Base-by-base conservation (phyloP, 148 eudicot genomes). In the Rhododendron mucronatum region DNA sequence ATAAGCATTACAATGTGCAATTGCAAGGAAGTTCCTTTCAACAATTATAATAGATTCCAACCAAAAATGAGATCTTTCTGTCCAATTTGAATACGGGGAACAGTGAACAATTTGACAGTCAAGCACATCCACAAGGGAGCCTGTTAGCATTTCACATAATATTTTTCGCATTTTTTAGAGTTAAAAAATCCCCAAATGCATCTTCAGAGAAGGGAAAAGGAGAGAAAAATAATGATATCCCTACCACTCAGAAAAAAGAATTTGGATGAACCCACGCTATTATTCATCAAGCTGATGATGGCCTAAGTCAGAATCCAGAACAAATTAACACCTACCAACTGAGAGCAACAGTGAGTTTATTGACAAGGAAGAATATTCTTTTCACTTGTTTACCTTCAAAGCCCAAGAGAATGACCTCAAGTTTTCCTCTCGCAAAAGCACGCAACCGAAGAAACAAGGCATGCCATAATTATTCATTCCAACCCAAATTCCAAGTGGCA, bases 401-500 rank as follows among this genome's bases (percentile, higher is more conserved):
- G 98, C 98, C 98, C 98, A 95, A 63, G 94, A 91, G 84, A 85
- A 93, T 13, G 98, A 93, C 87, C 89, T 90, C 88, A 92, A 75
- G 84, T 88, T 95, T 87, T 95, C 98, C 92, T 91, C 96, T 61
- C 93, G 92, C 37, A 95, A 89, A 91, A 95, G 92, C 82, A 90
- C 96, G 47, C 98, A 95, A 48, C 95, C 94, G 61, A 93, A 94
- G 90, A 94, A 93, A 89, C 96, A 94, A 67, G 96, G 98, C 95
- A 93, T 93, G 63, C 97, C 95, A 87, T 94, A 94, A 85, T 93
- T 92, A 87, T 92, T 93, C 77, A 94, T 86, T 78, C 96, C 97
- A 33, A 94, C 94, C 95, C 96, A 95, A 83, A 95, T 92, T 82
- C 96, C 98, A 83, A 95, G 93, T 50, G 96, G 98, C 98, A 92